phyloP scores from a whole-genome alignment of 169 alveolate species.

The Plasmodium adleri region DNA sequence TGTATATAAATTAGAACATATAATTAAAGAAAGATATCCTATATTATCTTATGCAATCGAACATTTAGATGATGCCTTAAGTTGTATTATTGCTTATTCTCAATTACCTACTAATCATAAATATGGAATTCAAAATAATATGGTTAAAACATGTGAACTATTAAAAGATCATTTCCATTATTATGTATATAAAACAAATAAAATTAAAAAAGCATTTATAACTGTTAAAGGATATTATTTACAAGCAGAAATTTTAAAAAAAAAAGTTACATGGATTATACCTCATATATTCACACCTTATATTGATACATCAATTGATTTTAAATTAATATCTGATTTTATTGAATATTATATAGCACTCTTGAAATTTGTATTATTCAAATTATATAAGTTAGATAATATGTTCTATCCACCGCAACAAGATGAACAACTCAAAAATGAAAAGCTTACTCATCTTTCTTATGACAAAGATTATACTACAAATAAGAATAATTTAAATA shows the following conservation, averaged over 20 bases:
- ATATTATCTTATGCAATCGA: conserved; percentile 96
- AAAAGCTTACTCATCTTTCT: conserved; percentile 34
- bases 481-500: background rate
- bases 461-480: conserved; percentile 8
- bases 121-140: conserved; percentile 13
- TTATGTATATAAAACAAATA: conserved; percentile 25
- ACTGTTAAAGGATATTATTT: conserved; percentile 99
- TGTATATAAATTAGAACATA: conserved; percentile 92
- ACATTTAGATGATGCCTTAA: conserved; percentile 98
- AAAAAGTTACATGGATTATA: conserved; percentile 96
- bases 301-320: conserved; percentile 36
- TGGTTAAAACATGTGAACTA: background rate
- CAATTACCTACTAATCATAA: conserved; percentile 16
- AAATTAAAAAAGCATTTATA: conserved; percentile 91
- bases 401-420: conserved; percentile 88
- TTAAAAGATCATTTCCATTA: conserved; percentile 45
- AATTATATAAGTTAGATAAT: conserved; percentile 91
- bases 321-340: conserved; percentile 92
- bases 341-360: conserved; percentile 94
- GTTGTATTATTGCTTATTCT: conserved; percentile 91
- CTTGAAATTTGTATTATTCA: conserved; percentile 93
- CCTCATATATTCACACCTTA: conserved; percentile 97
- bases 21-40: conserved; percentile 98
- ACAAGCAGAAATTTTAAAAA: conserved; percentile 94
- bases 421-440: conserved; percentile 18